These are phyloP conservation scores for Thermochaetoides thermophila DNA, from an alignment of 495 filamentous ascomycete genomes.

Conservation along the genomic window DNA sequence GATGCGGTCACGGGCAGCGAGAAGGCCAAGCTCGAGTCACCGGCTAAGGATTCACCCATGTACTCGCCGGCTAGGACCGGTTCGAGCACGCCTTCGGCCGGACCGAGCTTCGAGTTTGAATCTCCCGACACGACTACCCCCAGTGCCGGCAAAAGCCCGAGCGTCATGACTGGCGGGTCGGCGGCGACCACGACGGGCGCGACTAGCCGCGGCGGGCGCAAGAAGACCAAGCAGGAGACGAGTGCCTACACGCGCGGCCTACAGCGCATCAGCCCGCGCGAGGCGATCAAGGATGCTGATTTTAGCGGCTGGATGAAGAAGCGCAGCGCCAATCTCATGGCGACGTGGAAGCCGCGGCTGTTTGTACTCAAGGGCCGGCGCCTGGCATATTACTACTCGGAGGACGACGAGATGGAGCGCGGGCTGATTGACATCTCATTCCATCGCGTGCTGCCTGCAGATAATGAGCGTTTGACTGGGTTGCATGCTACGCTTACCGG, in stretches of 20 bases:
- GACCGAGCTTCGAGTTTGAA: constrained; percentile 66
- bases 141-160: constrained; percentile 40
- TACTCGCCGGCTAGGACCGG: constrained; percentile 60
- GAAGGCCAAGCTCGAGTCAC: constrained; percentile 40
- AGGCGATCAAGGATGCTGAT: constrained; percentile 77
- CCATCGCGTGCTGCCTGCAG: constrained; percentile 89
- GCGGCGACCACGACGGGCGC: constrained; percentile 28
- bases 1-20: constrained; percentile 58
- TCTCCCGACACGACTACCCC: too few species aligned
- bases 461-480: constrained; percentile 76
- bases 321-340: constrained; percentile 85
- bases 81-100: constrained; percentile 73
- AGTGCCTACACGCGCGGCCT: constrained; percentile 85
- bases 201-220: constrained; percentile 27
- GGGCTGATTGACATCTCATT: constrained; percentile 95
- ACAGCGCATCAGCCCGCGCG: constrained; percentile 63
- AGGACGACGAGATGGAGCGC: constrained; percentile 79
- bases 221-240: constrained; percentile 76
- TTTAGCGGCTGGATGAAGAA: constrained; percentile 99
- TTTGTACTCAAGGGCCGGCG: constrained; percentile 86
- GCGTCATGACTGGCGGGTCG: constrained; percentile 11
- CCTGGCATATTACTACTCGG: constrained; percentile 91
- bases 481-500: constrained; percentile 87
- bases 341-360: constrained; percentile 88
- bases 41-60: constrained; percentile 49